Conservation (phyloP, 768 basidiomycete species). For the Agrocybe chaxingu region DNA sequence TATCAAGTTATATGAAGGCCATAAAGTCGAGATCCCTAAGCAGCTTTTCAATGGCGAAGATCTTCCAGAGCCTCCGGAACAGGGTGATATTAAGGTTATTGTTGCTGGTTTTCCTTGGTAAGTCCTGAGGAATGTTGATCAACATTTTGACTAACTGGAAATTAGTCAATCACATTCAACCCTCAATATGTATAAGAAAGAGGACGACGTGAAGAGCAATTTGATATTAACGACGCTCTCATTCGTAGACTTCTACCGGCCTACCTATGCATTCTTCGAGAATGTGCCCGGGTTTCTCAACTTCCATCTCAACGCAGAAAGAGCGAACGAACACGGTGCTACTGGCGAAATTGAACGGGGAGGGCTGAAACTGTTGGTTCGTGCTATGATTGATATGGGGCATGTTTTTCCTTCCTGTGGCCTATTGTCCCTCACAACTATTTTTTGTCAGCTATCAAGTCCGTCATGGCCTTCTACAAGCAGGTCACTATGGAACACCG, state of each 20-base stretch:
- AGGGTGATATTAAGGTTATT: slow-evolving; percentile 58
- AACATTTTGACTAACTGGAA: background rate
- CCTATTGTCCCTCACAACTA: background rate
- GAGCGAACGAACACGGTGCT: slow-evolving; percentile 39
- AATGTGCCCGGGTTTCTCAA: slow-evolving; percentile 52
- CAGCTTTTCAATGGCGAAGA: slow-evolving; percentile 35
- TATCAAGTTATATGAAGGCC: slow-evolving; percentile 47
- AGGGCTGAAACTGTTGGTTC: slow-evolving; percentile 63
- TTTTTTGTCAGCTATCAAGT: slow-evolving; percentile 45
- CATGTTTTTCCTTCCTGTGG: slow-evolving; percentile 23
- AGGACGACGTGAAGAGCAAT: slow-evolving; percentile 65
- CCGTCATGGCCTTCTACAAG: slow-evolving; percentile 46
- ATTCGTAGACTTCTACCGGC: slow-evolving; percentile 44
- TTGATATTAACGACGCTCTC: slow-evolving; percentile 61
- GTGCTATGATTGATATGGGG: slow-evolving; percentile 66
- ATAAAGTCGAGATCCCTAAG: slow-evolving; percentile 33
- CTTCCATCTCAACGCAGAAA: slow-evolving; percentile 38
- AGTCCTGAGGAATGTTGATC: slow-evolving; percentile 1
- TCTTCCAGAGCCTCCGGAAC: slow-evolving; percentile 45
- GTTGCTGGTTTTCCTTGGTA: slow-evolving; percentile 79
- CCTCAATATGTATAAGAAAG: slow-evolving; percentile 68
- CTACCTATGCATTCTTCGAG: slow-evolving; percentile 44
- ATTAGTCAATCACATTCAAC: slow-evolving; percentile 69
- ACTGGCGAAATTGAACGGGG: slow-evolving; percentile 71
- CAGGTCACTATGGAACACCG: slow-evolving; percentile 54